Conservation (phyloP, 306 rosid genomes). For the Cucurbita maxima region DNA sequence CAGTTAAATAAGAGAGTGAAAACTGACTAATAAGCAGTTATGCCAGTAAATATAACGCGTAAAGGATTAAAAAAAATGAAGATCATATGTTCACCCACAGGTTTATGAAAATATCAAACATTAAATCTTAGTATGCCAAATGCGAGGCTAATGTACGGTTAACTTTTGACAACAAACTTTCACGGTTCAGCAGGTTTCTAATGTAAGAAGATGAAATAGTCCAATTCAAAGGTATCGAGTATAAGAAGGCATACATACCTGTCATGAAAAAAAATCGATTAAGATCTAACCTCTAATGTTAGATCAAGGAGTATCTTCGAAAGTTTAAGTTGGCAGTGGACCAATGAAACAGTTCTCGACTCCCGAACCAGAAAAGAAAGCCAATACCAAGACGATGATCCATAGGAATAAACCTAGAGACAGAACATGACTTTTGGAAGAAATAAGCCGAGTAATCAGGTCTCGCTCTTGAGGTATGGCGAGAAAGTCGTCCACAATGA, state of each 20-base stretch:
- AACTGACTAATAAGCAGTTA: neutral
- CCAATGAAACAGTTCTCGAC: slow-evolving; percentile 6
- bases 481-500: slow-evolving; percentile 21
- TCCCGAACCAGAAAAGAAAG: slow-evolving; percentile 24
- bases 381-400: slow-evolving; percentile 23
- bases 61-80: neutral
- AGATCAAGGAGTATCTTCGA: neutral
- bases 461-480: slow-evolving; percentile 21
- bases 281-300: slow-evolving; percentile 9
- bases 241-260: neutral
- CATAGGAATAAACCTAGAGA: slow-evolving; percentile 23
- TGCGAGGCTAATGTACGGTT: neutral
- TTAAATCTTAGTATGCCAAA: neutral
- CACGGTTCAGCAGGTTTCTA: neutral
- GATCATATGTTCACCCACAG: neutral
- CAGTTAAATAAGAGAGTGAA: neutral
- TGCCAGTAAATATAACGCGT: neutral
- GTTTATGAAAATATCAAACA: neutral
- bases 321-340: slow-evolving; percentile 43
- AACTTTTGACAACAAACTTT: neutral
- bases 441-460: slow-evolving; percentile 11
- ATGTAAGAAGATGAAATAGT: neutral
- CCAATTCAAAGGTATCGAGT: neutral
- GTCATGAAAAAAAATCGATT: neutral
- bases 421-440: slow-evolving; percentile 18